These are phyloP conservation scores for Apocynum venetum DNA, from an alignment of 257 asterid genomes.

Conservation along the genomic window DNA sequence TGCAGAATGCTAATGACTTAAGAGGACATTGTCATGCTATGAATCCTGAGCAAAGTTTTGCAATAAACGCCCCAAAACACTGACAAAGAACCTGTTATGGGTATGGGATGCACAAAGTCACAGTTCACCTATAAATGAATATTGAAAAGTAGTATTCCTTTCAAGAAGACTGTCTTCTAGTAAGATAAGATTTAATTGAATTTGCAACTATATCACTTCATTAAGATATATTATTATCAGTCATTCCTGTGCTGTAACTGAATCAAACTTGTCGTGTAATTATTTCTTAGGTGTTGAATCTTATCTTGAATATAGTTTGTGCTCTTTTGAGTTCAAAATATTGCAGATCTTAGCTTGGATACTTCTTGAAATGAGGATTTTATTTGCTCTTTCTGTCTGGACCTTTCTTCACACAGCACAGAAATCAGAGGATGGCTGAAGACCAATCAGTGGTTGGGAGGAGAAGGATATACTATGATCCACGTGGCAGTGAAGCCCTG, in stretches of 20 bases:
- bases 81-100: background rate
- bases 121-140: background rate
- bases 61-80: background rate
- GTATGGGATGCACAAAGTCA: background rate
- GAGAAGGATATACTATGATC: slow-evolving; percentile 87
- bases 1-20: background rate
- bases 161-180: no score
- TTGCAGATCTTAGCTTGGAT: slow-evolving; percentile 2
- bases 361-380: slow-evolving; percentile 15
- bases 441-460: slow-evolving; percentile 93
- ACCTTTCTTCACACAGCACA: slow-evolving; percentile 49
- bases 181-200: background rate
- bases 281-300: slow-evolving; percentile 5
- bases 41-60: background rate
- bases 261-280: background rate
- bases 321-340: slow-evolving; percentile 2
- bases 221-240: background rate
- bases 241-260: background rate
- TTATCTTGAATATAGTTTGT: background rate
- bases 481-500: slow-evolving; percentile 85
- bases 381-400: slow-evolving; percentile 21
- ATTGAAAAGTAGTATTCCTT: background rate
- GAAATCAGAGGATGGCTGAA: slow-evolving; percentile 96
- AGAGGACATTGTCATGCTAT: background rate
- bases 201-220: background rate